These are phyloP conservation scores for Pseudogymnoascus sp. DNA, from an alignment of 2,329 filamentous ascomycete species.

Conservation along the genomic window DNA sequence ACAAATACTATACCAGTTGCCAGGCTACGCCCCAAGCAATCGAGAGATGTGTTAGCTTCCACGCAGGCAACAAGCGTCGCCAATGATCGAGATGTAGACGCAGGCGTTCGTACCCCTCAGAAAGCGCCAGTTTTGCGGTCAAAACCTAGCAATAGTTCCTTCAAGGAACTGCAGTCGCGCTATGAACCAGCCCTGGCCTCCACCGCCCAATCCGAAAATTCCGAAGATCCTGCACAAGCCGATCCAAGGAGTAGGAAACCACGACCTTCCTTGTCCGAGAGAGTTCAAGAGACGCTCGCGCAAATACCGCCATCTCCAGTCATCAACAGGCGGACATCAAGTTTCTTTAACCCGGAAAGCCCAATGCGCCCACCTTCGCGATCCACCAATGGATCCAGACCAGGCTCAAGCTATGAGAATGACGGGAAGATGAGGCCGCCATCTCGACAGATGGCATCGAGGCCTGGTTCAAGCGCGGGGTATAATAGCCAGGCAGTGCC, in stretches of 20 bases:
- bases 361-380: conserved; percentile 42
- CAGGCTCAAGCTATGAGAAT: conserved; percentile 50
- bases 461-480: conserved; percentile 47
- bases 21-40: background rate
- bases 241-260: background rate
- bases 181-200: background rate
- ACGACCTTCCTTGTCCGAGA: conserved; percentile 58
- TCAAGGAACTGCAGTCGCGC: conserved; percentile 5
- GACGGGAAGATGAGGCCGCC: conserved; percentile 46
- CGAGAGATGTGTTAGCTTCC: background rate
- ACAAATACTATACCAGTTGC: background rate
- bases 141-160: background rate
- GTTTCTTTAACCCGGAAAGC: conserved; percentile 62
- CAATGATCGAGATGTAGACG: background rate
- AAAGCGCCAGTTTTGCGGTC: background rate
- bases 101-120: background rate
- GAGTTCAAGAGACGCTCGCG: conserved; percentile 77
- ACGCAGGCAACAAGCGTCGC: background rate
- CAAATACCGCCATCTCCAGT: conserved; percentile 70
- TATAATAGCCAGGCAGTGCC: conserved; percentile 32
- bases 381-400: conserved; percentile 18
- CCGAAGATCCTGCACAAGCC: background rate
- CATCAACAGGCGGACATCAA: conserved; percentile 55
- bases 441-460: conserved; percentile 40
- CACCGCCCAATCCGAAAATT: background rate